Evolutionary conservation across 768 basidiomycete species (phyloP), one percentile per base, ranked within the genome.

Genomic region (Kwoniella mangroviensis): DNA sequence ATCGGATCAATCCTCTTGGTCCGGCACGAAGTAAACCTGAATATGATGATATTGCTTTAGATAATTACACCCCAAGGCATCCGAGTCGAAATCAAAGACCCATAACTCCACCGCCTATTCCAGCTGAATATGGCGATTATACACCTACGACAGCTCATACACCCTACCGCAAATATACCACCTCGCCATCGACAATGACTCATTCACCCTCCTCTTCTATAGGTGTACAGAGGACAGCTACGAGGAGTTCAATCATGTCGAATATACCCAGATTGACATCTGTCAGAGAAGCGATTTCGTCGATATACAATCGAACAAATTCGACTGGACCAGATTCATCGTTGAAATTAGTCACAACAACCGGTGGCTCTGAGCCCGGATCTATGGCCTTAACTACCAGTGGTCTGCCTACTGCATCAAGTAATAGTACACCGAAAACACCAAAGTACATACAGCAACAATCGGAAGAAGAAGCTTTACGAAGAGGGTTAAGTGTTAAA

Each of bases 11-110:
- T 12, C 57, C 67, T 9, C 40, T 49, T 3, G 28, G n/a, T 4
- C 54, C n/a, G 26, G 49, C 49, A 68, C 41, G 28, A 26, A 45
- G 19, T 63, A 58, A 45, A 55, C 67, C 53, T 7, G 67, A 58
- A 41, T 68, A 68, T 45, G 67, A 62, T 57, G 61, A 68, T 49
- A 68, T 68, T 15, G 52, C 67, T 28, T 40, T 68, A 40, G 60
- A 68, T 41, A 28, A 24, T n/a, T 41, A 67, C 40, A 17, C 24
- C 19, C 13, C 45, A 34, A 34, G 34, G 6, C 28, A 57, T 10
- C 12, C 12, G 3, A 15, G 28, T 22, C 65, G 5, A 34, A 52
- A 64, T 10, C 34, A 13, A 12, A 54, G 19, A 4, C 53, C 63
- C 3, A 52, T 54, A 1, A 53, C 61, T 0, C 61, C 43, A 2